A percentile compares a stretch with the other conserved stretches of the same genome.
Conservation (phyloP, 2,329 filamentous ascomycete genomes). For the Metarhizium guizhouense region DNA sequence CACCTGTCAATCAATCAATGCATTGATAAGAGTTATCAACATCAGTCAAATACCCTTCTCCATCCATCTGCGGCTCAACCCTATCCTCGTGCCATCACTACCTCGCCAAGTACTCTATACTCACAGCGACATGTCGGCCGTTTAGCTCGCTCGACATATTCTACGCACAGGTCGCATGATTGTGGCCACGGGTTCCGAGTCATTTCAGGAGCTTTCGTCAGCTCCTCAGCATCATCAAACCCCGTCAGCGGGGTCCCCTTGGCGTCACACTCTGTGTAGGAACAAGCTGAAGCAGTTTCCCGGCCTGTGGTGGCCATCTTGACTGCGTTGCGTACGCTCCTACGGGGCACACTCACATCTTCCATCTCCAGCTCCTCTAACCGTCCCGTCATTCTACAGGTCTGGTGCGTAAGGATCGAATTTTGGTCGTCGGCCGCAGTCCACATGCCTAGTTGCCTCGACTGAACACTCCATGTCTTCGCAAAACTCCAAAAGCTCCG, state of each 20-base stretch:
- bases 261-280: not conserved
- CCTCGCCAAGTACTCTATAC: not conserved
- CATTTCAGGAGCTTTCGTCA: not conserved
- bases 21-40: too few species aligned
- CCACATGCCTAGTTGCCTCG: constrained; percentile 13
- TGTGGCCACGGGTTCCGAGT: not conserved
- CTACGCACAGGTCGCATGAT: not conserved
- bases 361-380: not conserved
- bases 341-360: too few species aligned
- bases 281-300: not conserved
- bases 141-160: not conserved
- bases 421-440: not conserved
- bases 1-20: too few species aligned
- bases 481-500: constrained; percentile 17
- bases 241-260: not conserved
- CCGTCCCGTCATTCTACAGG: not conserved
- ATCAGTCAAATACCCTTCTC: not conserved
- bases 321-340: too few species aligned
- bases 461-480: constrained; percentile 24
- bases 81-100: not conserved
- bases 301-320: not conserved
- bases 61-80: not conserved
- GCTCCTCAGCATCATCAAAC: not conserved
- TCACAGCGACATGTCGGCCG: not conserved
- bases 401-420: not conserved